Base-by-base conservation (phyloP, 108 stramenopile genomes). In the Conticribra guillardii region DNA sequence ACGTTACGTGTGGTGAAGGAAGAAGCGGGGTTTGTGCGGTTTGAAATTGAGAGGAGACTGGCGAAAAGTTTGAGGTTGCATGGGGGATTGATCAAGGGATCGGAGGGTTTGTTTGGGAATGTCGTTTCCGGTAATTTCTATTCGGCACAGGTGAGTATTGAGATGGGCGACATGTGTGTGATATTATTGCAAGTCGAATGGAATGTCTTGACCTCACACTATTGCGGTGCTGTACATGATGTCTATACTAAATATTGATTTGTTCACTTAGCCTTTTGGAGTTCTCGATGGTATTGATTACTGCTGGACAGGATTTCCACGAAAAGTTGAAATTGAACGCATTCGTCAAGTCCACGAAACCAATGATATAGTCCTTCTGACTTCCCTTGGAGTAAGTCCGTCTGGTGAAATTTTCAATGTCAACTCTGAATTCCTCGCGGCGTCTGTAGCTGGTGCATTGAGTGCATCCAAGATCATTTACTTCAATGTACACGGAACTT, bases 341-440 rank as follows among this genome's bases (percentile, higher is more conserved):
- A 96, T 98, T 52, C 71, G 82, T 0, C 84, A 86, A 59, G 78
- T 90, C 19, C 94, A 94, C 32, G 69, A 84, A 29, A 84, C 83
- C 2, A 87, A 94, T 41, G 98, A 96, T 61, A 93, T 98, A 58
- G 94, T 96, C 17, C 79, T 97, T 37, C 69, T 98, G 11, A 96
- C 96, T 17, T 87, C 92, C 19, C 74, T 97, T 3, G 96, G 95
- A 23, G 92, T 94, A 29, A 92, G 91, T 74, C 89, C 94, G 16
- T 89, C 84, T 22, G 97, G 97, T 16, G 96, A 97, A 71, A 92
- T 96, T 11, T 97, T 95, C 81, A 96, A 97, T 74, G 95, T 96
- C 64, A 90, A 90, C 67, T 91, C 91, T 24, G 94, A 95, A 62
- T 74, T 76, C 52, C 59, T 96, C 16, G 95, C 97, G 9, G 90